Percentiles rank a stretch among this genome's conserved stretches.
Conservation (phyloP, 495 filamentous ascomycete genomes). For the Daldinia childiae region DNA sequence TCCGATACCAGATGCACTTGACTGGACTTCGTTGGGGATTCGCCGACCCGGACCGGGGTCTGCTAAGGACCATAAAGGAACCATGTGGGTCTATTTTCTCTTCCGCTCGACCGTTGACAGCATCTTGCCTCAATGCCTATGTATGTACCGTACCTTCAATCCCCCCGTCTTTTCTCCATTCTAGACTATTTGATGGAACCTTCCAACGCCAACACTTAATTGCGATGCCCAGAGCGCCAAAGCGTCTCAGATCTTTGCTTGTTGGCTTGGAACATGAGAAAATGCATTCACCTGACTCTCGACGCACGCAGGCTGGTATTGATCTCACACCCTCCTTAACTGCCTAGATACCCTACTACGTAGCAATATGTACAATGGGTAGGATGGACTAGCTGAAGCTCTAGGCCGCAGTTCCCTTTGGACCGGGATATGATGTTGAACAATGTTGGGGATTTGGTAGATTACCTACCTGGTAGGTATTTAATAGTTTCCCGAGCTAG, state of each 20-base stretch:
- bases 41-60: conserved; percentile 40
- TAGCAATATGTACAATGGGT: conserved; percentile 27
- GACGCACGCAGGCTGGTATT: conserved; percentile 37
- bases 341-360: conserved; percentile 14
- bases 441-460: conserved; percentile 11
- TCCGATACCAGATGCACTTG: conserved; percentile 23
- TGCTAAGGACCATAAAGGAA: neutral
- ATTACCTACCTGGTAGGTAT: too few species aligned
- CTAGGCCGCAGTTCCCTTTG: conserved; percentile 34
- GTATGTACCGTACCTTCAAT: neutral
- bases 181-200: conserved; percentile 31
- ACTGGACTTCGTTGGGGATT: conserved; percentile 32
- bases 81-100: conserved; percentile 38
- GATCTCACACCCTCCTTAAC: conserved; percentile 36
- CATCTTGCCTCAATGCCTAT: conserved; percentile 4
- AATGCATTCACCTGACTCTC: conserved; percentile 34
- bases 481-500: conserved; percentile 1
- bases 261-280: neutral
- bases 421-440: conserved; percentile 26
- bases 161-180: conserved; percentile 20
- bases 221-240: conserved; percentile 22
- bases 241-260: conserved; percentile 6
- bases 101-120: conserved; percentile 47
- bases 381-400: conserved; percentile 21
- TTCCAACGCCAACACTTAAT: conserved; percentile 4